Evolutionary conservation across 129 eudicot genomes (phyloP).

Genomic region (Pulicaria dysenterica): DNA sequence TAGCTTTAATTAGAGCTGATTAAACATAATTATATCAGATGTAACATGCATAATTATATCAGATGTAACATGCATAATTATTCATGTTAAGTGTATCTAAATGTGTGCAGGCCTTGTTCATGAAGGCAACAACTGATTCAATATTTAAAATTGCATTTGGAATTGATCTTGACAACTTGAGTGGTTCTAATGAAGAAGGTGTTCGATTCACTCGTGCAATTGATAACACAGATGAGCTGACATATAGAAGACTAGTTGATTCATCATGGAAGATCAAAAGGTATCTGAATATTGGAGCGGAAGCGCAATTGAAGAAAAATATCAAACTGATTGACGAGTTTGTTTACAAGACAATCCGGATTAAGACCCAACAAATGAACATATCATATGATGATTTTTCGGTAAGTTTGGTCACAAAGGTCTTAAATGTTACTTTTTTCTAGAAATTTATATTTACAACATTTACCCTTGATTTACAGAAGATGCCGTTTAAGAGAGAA

Average conservation of each 20-base stretch:
- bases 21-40: too few relatives aligned
- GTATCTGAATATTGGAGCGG: slow-evolving; percentile 51
- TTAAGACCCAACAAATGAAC: slow-evolving; percentile 45
- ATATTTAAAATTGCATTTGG: slow-evolving; percentile 71
- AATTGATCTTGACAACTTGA: slow-evolving; percentile 55
- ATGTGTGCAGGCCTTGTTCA: slow-evolving; percentile 48
- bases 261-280: slow-evolving; percentile 54
- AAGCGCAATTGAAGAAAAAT: slow-evolving; percentile 51
- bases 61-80: too few relatives aligned
- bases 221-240: slow-evolving; percentile 56
- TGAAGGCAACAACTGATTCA: slow-evolving; percentile 67
- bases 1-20: neutral
- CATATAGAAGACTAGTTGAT: slow-evolving; percentile 49
- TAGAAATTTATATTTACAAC: too few relatives aligned
- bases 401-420: too few relatives aligned
- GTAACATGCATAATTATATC: too few relatives aligned
- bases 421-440: too few relatives aligned
- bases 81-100: neutral
- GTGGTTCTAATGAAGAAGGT: slow-evolving; percentile 64
- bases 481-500: slow-evolving; percentile 49
- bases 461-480: neutral
- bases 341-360: slow-evolving; percentile 58
- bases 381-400: slow-evolving; percentile 24
- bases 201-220: slow-evolving; percentile 47
- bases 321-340: slow-evolving; percentile 50